Base-by-base conservation (phyloP, 768 basidiomycete species). In the Thelephora ganbajun region DNA sequence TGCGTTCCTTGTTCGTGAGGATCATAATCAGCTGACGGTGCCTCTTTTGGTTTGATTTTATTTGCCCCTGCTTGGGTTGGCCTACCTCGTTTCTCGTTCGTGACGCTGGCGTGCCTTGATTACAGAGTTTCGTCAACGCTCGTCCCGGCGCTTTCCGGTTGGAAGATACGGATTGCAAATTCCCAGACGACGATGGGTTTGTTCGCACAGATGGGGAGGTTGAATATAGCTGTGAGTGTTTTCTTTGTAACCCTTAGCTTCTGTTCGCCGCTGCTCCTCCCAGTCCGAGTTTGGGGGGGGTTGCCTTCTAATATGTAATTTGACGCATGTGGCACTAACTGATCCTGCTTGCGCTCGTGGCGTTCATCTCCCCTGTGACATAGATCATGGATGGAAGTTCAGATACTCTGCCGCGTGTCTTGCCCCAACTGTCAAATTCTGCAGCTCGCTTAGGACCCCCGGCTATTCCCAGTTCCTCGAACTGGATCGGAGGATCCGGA, bases 121-220 rank as follows among this genome's bases (percentile, higher is more conserved):
- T 23, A 16, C 43, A 75, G 71, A 67, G 69, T 46, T 59, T 76
- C 47, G 64, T 70, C 13, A 69, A 69, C 51, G 75, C 75, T n/a
- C 62, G 76, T 6, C 71, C 75, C 5, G 69, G 71, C 6, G 60
- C 68, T 9, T 52, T 76, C 22, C 59, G 63, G 36, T 61, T 74
- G n/a, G 64, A 69, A 46, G 66, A 74, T 53, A 65, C 69, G 14
- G 73, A 77, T 50, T 76, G 74, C 54, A 64, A 64, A 41, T 72
- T 75, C 53, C 74, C 76, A 4, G 67, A 71, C 18, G 73, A 76
- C 51, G 48, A 62, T 11, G 63, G 65, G 9, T 50, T 51, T 7
- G 50, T 58, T 20, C 62, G 60, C 44, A 48, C 59, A 13, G 53
- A 56, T 13, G 69, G 71, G 45, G 60, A 65, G 43, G 52, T 53